A percentile compares a stretch with the other conserved stretches of the same genome.
phyloP scores from a whole-genome alignment of 2,329 filamentous ascomycete genomes.

The Zalaria obscura region DNA sequence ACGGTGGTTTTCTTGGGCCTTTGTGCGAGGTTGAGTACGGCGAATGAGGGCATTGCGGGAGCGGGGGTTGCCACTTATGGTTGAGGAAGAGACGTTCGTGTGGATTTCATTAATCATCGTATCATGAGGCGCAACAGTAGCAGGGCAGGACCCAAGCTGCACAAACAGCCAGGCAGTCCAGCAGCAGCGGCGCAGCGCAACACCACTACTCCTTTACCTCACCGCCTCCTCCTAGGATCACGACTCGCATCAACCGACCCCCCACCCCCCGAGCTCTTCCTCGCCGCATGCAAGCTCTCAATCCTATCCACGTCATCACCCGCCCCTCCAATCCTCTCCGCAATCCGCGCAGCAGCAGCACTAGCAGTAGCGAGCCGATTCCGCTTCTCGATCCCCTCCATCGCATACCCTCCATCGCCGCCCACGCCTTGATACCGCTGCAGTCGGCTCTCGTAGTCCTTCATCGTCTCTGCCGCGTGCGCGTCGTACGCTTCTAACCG shows the following conservation, averaged over 20 bases:
- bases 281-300: too few species aligned
- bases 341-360: too few species aligned
- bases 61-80: constrained; percentile 3
- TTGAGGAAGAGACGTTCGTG: neutral
- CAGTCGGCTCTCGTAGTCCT: neutral
- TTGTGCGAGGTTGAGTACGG: constrained; percentile 68
- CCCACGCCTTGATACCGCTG: neutral
- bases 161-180: too few species aligned
- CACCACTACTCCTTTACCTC: neutral
- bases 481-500: neutral
- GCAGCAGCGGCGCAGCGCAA: too few species aligned
- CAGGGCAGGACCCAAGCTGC: too few species aligned
- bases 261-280: too few species aligned
- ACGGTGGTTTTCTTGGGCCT: constrained; percentile 86
- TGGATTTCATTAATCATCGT: too few species aligned
- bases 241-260: constrained; percentile 2
- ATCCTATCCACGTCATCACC: too few species aligned
- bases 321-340: too few species aligned
- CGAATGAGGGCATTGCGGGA: constrained; percentile 48
- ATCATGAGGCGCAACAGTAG: too few species aligned
- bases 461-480: neutral
- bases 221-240: constrained; percentile 6
- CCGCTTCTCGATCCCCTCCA: too few species aligned
- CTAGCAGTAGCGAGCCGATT: too few species aligned
- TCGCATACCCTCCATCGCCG: neutral